A percentile compares a stretch with the other conserved stretches of the same genome.
These are phyloP conservation scores for Claviceps sp. DNA, from an alignment of 2,329 filamentous ascomycete species.

Conservation along the genomic window DNA sequence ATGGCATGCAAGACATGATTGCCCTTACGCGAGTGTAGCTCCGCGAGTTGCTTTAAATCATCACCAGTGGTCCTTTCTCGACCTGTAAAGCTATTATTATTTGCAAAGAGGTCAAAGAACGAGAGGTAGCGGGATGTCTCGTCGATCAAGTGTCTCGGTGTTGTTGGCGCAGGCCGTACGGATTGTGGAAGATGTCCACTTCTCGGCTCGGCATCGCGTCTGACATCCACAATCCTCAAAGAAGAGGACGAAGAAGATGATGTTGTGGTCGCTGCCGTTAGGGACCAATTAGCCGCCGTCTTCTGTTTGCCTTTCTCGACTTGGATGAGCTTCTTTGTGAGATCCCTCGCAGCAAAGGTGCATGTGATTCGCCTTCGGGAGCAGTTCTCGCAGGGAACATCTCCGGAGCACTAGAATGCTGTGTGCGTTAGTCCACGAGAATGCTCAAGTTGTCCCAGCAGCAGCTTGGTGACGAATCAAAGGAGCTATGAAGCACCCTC, in stretches of 20 bases:
- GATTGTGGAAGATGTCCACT: background rate
- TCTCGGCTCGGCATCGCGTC: background rate
- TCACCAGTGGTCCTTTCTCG: conserved; percentile 4
- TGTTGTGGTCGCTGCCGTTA: background rate
- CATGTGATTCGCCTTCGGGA: conserved; percentile 13
- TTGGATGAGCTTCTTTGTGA: conserved; percentile 8
- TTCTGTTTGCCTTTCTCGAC: conserved; percentile 11
- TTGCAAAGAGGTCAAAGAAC: conserved; percentile 16
- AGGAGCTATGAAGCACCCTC: background rate
- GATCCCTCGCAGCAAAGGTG: conserved; percentile 7
- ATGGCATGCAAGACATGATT: conserved; percentile 15
- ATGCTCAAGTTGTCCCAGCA: background rate
- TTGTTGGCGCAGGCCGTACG: background rate
- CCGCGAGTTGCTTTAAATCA: conserved; percentile 12
- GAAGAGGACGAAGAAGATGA: background rate
- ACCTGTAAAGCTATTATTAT: conserved; percentile 16
- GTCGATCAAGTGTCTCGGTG: conserved; percentile 6
- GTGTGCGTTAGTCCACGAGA: background rate
- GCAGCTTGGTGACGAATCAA: background rate
- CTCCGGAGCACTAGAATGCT: conserved; percentile 17
- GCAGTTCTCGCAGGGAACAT: conserved; percentile 18
- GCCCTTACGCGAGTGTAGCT: conserved; percentile 3
- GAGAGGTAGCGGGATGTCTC: conserved; percentile 1
- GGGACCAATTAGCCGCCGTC: background rate
- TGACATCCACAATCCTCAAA: background rate